Base-by-base conservation (phyloP, 768 basidiomycete genomes). In the Xerocomellus intermedius region DNA sequence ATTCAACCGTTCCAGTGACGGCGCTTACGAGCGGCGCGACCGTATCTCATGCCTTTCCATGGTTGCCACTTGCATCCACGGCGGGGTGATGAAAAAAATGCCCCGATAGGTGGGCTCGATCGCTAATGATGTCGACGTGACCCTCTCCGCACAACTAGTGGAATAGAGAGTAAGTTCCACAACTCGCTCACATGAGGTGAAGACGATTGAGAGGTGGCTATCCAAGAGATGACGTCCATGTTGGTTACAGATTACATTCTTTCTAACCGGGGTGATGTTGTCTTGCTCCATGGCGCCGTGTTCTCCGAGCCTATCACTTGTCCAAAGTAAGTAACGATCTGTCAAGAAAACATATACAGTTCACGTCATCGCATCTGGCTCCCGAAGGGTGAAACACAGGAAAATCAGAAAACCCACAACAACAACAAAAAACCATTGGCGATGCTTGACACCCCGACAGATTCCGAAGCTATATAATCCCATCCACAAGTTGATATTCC, bases 401-500 rank as follows among this genome's bases (percentile, higher is more conserved):
- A 50, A 32, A 38, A 10, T n/a, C n/a, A 21, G 41, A 60, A 55
- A 52, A 24, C 24, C 24, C 24, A 24, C 24, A 24, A 24, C 24
- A 54, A 50, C 26, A 21, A 22, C n/a, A n/a, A n/a, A n/a, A n/a
- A n/a, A n/a, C n/a, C n/a, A 39, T 38, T 17, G 32, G 35, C 38
- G 44, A 50, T 38, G 32, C 12, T 42, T 36, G 45, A 32, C 35
- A 21, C 10, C 1, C 21, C 30, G 19, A 54, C 24, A 33, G 8
- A 30, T 36, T 13, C 48, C 33, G 42, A 48, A n/a, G 28, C 24
- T 65, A 68, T 67, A 61, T 63, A 68, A 60, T 44, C 54, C 39
- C 36, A 19, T 37, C 39, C 24, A 13, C 42, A 28, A 28, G 19
- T 50, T 46, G 13, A 46, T 35, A 9, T 28, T 16, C 45, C 48